These are phyloP conservation scores for Phytophthora macrochlamydospora DNA, from an alignment of 352 stramenopile genomes.

Conservation along the genomic window DNA sequence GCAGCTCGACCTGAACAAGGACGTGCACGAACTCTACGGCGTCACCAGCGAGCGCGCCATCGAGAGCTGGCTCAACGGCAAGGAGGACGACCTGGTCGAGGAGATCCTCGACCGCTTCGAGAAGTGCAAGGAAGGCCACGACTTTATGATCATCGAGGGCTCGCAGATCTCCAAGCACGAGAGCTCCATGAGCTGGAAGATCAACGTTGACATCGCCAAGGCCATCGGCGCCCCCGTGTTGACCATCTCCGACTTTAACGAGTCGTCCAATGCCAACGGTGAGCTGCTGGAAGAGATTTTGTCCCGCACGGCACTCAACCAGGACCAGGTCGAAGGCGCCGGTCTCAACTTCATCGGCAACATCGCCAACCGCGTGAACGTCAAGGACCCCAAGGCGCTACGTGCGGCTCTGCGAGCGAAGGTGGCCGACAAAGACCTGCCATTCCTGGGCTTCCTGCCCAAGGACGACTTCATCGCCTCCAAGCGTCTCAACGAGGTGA, in stretches of 20 bases:
- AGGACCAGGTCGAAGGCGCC: conserved; percentile 63
- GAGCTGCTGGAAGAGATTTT: conserved; percentile 58
- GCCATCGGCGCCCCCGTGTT: conserved; percentile 68
- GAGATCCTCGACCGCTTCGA: conserved; percentile 74
- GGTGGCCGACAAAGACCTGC: conserved; percentile 45
- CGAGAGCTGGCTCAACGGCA: conserved; percentile 56
- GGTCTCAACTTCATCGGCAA: conserved; percentile 73
- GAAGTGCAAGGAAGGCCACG: conserved; percentile 52
- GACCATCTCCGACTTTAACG: conserved; percentile 60
- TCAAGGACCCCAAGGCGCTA: conserved; percentile 41
- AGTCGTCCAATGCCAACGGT: conserved; percentile 27
- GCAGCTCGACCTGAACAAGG: conserved; percentile 55
- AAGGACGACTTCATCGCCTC: conserved; percentile 74
- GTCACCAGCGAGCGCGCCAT: conserved; percentile 63
- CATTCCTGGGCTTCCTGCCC: conserved; percentile 72
- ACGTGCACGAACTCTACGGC: conserved; percentile 53
- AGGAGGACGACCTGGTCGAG: conserved; percentile 70
- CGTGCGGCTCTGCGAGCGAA: conserved; percentile 36
- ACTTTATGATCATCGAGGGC: conserved; percentile 89
- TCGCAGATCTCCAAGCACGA: conserved; percentile 70
- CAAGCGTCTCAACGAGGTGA: conserved; percentile 80
- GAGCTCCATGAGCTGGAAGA: conserved; percentile 77
- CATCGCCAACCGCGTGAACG: conserved; percentile 73
- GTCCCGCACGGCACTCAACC: conserved; percentile 54
- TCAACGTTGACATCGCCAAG: conserved; percentile 82